Evolutionary conservation across 129 eudicot species (phyloP).

Genomic region (Cynara cardunculus): DNA sequence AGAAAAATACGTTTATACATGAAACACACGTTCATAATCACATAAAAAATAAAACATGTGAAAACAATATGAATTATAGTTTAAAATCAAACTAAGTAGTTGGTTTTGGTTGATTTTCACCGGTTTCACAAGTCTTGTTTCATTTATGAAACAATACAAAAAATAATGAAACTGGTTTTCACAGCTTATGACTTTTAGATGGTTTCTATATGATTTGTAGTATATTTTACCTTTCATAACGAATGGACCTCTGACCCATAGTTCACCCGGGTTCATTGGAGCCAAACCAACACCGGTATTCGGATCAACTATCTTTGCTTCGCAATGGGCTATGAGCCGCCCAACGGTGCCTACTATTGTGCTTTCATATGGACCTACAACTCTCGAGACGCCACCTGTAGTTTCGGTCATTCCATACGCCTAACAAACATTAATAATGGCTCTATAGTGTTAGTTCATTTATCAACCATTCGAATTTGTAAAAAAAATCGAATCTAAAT

Average conservation of each 20-base stretch:
- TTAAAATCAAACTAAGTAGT: no score
- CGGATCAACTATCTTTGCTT: constrained; percentile 65
- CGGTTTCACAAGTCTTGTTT: no score
- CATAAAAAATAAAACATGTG: no score
- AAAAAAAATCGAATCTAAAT: not conserved
- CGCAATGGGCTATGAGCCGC: constrained; percentile 34
- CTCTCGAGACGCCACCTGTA: constrained; percentile 41
- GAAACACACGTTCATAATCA: no score
- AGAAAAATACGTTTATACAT: no score
- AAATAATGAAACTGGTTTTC: no score
- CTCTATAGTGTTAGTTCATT: not conserved
- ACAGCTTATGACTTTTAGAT: no score
- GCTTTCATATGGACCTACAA: constrained; percentile 36
- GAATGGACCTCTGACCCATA: constrained; percentile 64
- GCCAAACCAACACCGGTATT: constrained; percentile 43
- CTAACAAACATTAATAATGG: constrained; percentile 18
- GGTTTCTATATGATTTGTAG: no score
- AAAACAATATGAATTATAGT: no score
- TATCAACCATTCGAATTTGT: not conserved
- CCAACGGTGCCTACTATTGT: constrained; percentile 40
- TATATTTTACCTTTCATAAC: constrained; percentile 55
- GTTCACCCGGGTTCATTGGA: constrained; percentile 60
- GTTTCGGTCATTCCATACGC: constrained; percentile 69
- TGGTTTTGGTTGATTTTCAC: no score
- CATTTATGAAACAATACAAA: no score